A percentile compares a stretch with the other conserved stretches of the same genome.
phyloP scores from a whole-genome alignment of 352 stramenopile genomes.

The Phytophthora sansomeana region DNA sequence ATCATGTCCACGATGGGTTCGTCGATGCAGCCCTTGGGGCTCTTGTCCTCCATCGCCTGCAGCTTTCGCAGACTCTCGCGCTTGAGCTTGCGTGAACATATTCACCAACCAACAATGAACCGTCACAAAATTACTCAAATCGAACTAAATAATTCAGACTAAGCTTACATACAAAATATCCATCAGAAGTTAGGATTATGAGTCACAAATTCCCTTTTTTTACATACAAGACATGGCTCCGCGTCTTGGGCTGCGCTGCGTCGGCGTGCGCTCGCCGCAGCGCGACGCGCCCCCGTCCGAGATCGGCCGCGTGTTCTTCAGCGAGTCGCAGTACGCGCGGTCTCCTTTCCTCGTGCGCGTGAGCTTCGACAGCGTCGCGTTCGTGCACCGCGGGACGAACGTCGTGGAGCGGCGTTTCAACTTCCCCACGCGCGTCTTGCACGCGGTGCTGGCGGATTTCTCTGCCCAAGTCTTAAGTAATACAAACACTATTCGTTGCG shows the following conservation, averaged over 20 bases:
- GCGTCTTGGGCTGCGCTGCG: slow-evolving; percentile 33
- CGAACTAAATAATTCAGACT: no score
- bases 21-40: slow-evolving; percentile 92
- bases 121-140: not conserved
- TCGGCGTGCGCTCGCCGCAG: slow-evolving; percentile 36
- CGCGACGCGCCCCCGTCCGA: not conserved
- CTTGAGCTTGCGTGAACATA: slow-evolving; percentile 88
- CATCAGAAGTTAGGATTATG: no score
- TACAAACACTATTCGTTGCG: not conserved
- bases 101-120: not conserved
- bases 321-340: slow-evolving; percentile 33
- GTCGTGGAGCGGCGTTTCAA: slow-evolving; percentile 70
- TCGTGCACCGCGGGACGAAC: slow-evolving; percentile 59
- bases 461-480: slow-evolving; percentile 15
- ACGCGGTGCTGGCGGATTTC: slow-evolving; percentile 65
- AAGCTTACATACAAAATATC: no score
- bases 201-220: not conserved
- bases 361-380: slow-evolving; percentile 55
- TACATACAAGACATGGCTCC: not conserved
- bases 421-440: slow-evolving; percentile 64
- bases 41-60: slow-evolving; percentile 87
- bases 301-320: slow-evolving; percentile 37
- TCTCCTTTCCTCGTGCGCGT: slow-evolving; percentile 55
- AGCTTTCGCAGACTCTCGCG: slow-evolving; percentile 88
- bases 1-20: slow-evolving; percentile 91